phyloP scores from a whole-genome alignment of 2,329 filamentous ascomycete species.

The Monosporascus ibericus region DNA sequence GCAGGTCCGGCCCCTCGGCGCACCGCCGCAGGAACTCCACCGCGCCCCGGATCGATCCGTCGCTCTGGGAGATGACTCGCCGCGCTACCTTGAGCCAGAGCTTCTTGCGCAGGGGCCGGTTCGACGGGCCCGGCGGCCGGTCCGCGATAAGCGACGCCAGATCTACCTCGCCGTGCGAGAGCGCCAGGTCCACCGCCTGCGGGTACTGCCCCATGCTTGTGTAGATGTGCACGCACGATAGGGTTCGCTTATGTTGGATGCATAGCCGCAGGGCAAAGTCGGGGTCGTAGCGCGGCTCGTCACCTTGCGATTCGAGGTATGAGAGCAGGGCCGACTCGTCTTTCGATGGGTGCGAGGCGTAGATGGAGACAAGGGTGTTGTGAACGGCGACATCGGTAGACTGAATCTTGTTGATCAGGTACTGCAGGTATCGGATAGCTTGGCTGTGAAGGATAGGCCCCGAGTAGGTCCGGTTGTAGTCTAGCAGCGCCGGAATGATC shows the following conservation, averaged over 20 bases:
- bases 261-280: conserved; percentile 95
- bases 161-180: conserved; percentile 85
- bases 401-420: conserved; percentile 81
- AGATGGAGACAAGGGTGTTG: conserved; percentile 94
- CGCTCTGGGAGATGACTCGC: conserved; percentile 81
- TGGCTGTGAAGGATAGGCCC: conserved; percentile 73
- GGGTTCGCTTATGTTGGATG: conserved; percentile 87
- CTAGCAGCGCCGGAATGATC: conserved; percentile 87
- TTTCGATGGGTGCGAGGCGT: conserved; percentile 75
- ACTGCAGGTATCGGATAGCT: conserved; percentile 87
- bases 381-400: conserved; percentile 82
- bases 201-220: conserved; percentile 92
- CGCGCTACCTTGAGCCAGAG: conserved; percentile 93
- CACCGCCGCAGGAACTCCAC: conserved; percentile 92
- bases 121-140: conserved; percentile 59
- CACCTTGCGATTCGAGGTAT: conserved; percentile 86
- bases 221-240: conserved; percentile 96
- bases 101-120: conserved; percentile 78
- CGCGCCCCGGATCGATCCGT: conserved; percentile 76
- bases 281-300: conserved; percentile 82
- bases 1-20: conserved; percentile 49
- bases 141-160: conserved; percentile 87
- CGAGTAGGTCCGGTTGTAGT: conserved; percentile 77
- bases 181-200: conserved; percentile 85
- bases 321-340: conserved; percentile 81